A percentile compares a stretch with the other conserved stretches of the same genome.
phyloP scores from a whole-genome alignment of 78 protist genomes.

The Dictyostelium purpureum region DNA sequence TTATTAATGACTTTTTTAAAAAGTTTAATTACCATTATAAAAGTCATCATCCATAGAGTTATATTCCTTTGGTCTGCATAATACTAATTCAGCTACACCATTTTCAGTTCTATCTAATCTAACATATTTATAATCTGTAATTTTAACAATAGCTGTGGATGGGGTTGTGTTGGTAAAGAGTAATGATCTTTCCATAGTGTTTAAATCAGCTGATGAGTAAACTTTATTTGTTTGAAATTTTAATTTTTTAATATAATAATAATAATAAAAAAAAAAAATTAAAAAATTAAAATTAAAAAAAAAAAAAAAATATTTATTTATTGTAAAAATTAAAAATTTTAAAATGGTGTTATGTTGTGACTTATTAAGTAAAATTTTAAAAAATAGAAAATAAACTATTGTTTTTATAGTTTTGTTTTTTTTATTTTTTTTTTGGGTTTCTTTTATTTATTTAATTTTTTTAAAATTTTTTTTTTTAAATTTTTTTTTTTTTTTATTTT shows the following conservation, averaged over 20 bases:
- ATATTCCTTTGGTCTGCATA: constrained; percentile 27
- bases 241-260: not conserved
- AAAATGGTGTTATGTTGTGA: too few relatives aligned
- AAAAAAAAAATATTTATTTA: too few relatives aligned
- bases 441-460: too few relatives aligned
- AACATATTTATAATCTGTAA: constrained; percentile 27
- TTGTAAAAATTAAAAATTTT: too few relatives aligned
- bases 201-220: too few relatives aligned
- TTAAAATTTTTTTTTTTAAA: too few relatives aligned
- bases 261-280: not conserved
- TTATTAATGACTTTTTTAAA: not conserved
- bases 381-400: too few relatives aligned
- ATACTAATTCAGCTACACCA: constrained; percentile 32
- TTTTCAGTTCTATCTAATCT: constrained; percentile 25
- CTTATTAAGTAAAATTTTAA: too few relatives aligned
- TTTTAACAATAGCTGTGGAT: not conserved
- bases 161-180: constrained; percentile 49
- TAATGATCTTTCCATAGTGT: constrained; percentile 32
- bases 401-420: too few relatives aligned
- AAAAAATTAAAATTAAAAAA: too few relatives aligned
- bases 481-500: too few relatives aligned
- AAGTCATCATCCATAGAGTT: constrained; percentile 63
- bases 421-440: too few relatives aligned
- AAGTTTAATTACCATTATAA: constrained; percentile 30
- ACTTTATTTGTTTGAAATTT: not conserved